Base-by-base conservation (phyloP, 1,284 basidiomycete genomes). In the Boletellus deceptivus region DNA sequence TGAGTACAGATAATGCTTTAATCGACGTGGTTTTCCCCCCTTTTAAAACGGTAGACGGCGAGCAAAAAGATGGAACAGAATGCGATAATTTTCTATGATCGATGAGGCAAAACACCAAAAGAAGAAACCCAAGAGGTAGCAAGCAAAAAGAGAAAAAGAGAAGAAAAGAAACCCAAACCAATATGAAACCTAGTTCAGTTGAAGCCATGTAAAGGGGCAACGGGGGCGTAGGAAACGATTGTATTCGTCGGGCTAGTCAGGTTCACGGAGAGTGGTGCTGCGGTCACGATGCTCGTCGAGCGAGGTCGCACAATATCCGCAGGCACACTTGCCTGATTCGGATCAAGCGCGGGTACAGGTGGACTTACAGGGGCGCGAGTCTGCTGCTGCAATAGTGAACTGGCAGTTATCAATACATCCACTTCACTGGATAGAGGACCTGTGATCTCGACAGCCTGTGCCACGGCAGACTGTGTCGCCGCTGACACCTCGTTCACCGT, bases 401-500 rank as follows among this genome's bases (percentile, higher is more conserved):
- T 68, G 35, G 72, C 62, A 24, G 59, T 70, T 53, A 60, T 70
- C 58, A 63, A 49, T 50, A 61, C 70, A 27, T 68, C 67, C 41
- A 68, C 67, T 52, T 68, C 67, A 37, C 65, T 73, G 31, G 72
- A 71, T 39, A 66, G 49, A 14, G 70, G 70, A 17, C 70, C 72
- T 5, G 65, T 72, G 38, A 70, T 70, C 50, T 73, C 71, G 29
- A 72, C 73, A 36, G 73, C 71, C 49, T 72, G 71, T 18, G 73
- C 71, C 44, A 75, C 73, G 25, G 73, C 72, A 24, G 71, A 62
- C 63, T 89, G 85, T 31, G 88, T 89, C 48, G 86, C 86, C 51
- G 86, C 81, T 14, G 86, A 86, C 46, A 90, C 79, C 59, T 89
- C 86, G 56, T 81, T 82, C 48, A 90, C 84, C 14, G 86, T 88